Evolutionary conservation across 176 grass and related monocot species (phyloP).

Genomic region (Triticum urartu): DNA sequence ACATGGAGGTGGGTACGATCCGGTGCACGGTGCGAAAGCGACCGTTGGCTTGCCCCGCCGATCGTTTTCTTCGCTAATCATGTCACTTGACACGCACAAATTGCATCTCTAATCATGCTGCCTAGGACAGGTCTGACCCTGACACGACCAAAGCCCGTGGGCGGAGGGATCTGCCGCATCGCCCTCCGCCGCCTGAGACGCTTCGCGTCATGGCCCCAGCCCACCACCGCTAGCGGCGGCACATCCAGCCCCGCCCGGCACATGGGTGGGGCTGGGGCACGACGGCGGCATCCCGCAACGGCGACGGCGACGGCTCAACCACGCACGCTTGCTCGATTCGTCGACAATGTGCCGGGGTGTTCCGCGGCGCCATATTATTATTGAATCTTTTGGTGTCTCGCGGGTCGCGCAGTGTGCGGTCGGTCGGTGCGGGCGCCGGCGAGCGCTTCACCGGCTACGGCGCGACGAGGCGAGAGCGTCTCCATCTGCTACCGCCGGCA

Average conservation of each 20-base stretch:
- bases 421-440: too few species aligned
- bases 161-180: background rate
- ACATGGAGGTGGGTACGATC: slow-evolving; percentile 10
- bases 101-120: background rate
- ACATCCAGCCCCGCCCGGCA: background rate
- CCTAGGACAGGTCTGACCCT: background rate
- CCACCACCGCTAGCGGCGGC: background rate
- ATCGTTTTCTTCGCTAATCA: background rate
- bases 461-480: too few species aligned
- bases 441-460: too few species aligned
- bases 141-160: background rate
- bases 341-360: too few species aligned
- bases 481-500: too few species aligned
- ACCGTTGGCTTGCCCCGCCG: background rate
- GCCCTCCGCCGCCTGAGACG: background rate
- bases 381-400: background rate
- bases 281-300: too few species aligned
- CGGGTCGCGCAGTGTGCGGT: background rate
- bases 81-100: background rate
- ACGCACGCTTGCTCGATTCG: too few species aligned
- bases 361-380: background rate
- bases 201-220: too few species aligned
- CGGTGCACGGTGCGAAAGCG: background rate
- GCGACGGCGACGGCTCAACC: background rate
- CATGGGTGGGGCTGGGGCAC: background rate